Evolutionary conservation across 139 green algal genomes (phyloP), one percentile per base, ranked within the genome.

Genomic region (Gonium pectorale): DNA sequence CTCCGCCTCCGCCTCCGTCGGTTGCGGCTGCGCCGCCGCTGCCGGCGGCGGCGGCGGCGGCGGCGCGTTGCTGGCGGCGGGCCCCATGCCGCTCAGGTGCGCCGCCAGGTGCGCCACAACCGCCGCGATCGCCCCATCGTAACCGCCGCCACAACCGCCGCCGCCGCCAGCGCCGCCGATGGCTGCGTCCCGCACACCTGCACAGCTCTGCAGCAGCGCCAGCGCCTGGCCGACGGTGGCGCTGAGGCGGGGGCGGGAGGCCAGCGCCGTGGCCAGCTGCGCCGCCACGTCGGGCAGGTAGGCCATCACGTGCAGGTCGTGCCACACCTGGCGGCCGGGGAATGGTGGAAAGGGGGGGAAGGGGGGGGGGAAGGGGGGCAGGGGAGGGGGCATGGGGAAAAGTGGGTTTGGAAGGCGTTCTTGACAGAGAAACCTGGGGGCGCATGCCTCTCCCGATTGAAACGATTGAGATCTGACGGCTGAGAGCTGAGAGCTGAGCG

Each of bases 241-340:
- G 35, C 40, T 46, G 2, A 82, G 74, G 15, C 4, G 29, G 0
- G 74, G 74, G 38, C 49, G 21, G 29, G 17, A 35, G 38, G 59
- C 71, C 4, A 82, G 59, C 59, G 44, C 29, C 21, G 71, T 40
- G 19, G 41, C 59, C 74, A 82, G 29, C 9, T 49, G 15, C 29
- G 74, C 74, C 29, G 59, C 71, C 74, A 71, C 74, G 59, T 82
- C 74, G 59, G 74, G 74, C 1, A 82, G n/a, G 60, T 82, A 82
- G 21, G 74, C 74, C 74, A 82, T 82, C 59, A 82, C 74, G 74
- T 82, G 74, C 3, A 82, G 64, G 74, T 82, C 74, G 74, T 82
- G 74, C 74, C 74, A 82, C 74, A 82, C 74, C 74, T 82, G 37
- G 3, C 5, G 66, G 66, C 9, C 15, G 68, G 44, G 68, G 43